These are phyloP conservation scores for Scheffersomyces lignicola DNA, from an alignment of 1,139 yeast species.

Conservation along the genomic window DNA sequence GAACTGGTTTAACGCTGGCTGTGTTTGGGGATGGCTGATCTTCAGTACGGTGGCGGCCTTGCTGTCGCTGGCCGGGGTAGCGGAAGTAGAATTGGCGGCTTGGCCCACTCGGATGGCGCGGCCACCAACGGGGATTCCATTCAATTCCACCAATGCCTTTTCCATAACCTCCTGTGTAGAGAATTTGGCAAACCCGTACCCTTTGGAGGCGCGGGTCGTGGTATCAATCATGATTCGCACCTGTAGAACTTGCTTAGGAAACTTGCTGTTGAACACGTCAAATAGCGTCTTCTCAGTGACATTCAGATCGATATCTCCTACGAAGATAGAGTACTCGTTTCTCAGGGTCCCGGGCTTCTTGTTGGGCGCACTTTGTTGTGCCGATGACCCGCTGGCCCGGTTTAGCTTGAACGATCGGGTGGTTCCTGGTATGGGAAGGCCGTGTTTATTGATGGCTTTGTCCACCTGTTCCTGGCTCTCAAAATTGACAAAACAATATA, in stretches of 20 bases:
- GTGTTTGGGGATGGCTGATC: conserved; percentile 28
- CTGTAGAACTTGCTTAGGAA: conserved; percentile 70
- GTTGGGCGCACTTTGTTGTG: conserved; percentile 11
- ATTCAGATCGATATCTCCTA: conserved; percentile 80
- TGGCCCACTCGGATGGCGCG: conserved; percentile 69
- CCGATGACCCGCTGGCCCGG: conserved; percentile 72
- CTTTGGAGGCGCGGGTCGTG: conserved; percentile 71
- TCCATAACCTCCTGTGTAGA: conserved; percentile 69
- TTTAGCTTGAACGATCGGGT: conserved; percentile 67
- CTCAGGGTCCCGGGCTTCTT: conserved; percentile 3
- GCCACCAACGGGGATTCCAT: conserved; percentile 72
- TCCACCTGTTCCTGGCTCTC: conserved; percentile 63
- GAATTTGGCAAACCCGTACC: conserved; percentile 92
- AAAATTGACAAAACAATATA: conserved; percentile 85
- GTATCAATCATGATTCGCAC: conserved; percentile 88
- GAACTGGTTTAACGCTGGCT: conserved; percentile 30
- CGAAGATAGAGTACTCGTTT: conserved; percentile 41
- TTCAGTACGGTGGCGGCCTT: not conserved
- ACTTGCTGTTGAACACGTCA: conserved; percentile 68
- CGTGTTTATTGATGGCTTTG: conserved; percentile 71
- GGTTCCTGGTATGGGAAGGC: conserved; percentile 63
- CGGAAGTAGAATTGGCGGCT: conserved; percentile 22
- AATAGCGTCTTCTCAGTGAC: conserved; percentile 72
- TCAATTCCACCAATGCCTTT: conserved; percentile 78
- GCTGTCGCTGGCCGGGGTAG: conserved; percentile 6